Evolutionary conservation across 441 rosid species (phyloP).

Genomic region (Biscutella laevigata): DNA sequence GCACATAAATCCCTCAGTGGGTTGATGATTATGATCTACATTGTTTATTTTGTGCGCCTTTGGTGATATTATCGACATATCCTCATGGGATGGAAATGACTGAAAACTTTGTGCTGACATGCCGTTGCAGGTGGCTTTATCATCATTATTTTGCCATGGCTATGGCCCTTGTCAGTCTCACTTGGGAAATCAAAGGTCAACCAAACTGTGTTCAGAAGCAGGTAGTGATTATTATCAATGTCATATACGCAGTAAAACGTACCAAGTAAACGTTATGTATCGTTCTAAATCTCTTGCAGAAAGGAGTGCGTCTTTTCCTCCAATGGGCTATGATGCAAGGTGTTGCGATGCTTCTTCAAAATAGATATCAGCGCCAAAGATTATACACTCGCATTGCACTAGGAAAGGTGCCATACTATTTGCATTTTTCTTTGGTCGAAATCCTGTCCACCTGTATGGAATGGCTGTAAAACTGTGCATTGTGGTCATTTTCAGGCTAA

Average conservation of each 20-base stretch:
- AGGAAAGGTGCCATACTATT: slow-evolving; percentile 61
- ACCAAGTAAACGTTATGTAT: slow-evolving; percentile 11
- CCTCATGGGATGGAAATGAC: not conserved
- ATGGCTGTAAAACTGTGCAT: not conserved
- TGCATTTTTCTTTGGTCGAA: not conserved
- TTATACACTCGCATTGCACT: slow-evolving; percentile 92
- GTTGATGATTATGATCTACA: not conserved
- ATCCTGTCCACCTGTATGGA: not conserved
- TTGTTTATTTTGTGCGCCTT: not conserved
- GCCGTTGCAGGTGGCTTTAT: slow-evolving; percentile 83
- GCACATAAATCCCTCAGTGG: not conserved
- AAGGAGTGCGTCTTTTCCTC: slow-evolving; percentile 91
- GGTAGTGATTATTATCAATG: slow-evolving; percentile 35
- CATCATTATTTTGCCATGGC: slow-evolving; percentile 95
- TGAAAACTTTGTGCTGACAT: slow-evolving; percentile 10
- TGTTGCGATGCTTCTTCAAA: slow-evolving; percentile 94
- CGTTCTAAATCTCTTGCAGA: slow-evolving; percentile 39
- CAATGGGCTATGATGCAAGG: slow-evolving; percentile 99
- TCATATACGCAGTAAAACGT: slow-evolving; percentile 1
- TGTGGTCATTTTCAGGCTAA: slow-evolving; percentile 54
- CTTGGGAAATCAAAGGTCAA: slow-evolving; percentile 96
- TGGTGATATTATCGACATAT: not conserved
- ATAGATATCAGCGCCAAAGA: slow-evolving; percentile 95
- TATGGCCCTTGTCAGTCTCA: slow-evolving; percentile 94
- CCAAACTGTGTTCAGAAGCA: slow-evolving; percentile 92